Evolutionary conservation across 2,329 filamentous ascomycete species (phyloP), one percentile per base, ranked within the genome.

Genomic region (Colletotrichum somersetense): DNA sequence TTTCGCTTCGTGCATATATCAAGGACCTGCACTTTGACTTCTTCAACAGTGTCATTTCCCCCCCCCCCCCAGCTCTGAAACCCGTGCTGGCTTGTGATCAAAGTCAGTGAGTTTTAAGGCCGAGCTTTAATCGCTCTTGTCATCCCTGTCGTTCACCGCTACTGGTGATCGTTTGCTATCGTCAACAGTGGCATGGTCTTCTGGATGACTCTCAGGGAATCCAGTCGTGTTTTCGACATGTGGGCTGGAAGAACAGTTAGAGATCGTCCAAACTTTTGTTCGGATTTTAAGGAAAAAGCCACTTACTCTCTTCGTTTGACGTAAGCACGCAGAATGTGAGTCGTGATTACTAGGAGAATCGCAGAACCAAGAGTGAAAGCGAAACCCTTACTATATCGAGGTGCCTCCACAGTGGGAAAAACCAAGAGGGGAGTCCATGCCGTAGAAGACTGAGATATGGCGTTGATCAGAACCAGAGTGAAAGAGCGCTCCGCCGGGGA

Each of bases 391-490:
- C 79, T 77, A 62, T 80, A 86, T 1, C 81, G 75, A 3, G 85
- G 84, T 0, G 80, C 81, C 67, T 86, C 83, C 1, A 83, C 80
- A 0, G 84, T 86, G 1, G 79, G 80, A 73, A 88, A 90, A 0
- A 85, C 83, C 8, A 90, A 76, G 3, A 89, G 75, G 3, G 84
- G 85, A 2, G 86, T 89, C 88, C 88, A 90, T 0, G 85, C 87
- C 81, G 64, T 88, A 84, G 46, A 88, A 80, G 3, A 86, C 87
- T 89, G 0, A 85, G 86, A 0, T 84, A 88, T 76, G 89, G 71
- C 66, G n/a, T 70, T 71, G 50, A 73, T 71, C 14, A 73, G 56
- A 10, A 71, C 71, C 38, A 70, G 30, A 0, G 67, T 73, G n/a
- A 73, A 66, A 12, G 71, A 70, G 26, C 67, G 42, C 7, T 73